Conservation (phyloP, 2,329 filamentous ascomycete species). For the Sclerotinia minor region DNA sequence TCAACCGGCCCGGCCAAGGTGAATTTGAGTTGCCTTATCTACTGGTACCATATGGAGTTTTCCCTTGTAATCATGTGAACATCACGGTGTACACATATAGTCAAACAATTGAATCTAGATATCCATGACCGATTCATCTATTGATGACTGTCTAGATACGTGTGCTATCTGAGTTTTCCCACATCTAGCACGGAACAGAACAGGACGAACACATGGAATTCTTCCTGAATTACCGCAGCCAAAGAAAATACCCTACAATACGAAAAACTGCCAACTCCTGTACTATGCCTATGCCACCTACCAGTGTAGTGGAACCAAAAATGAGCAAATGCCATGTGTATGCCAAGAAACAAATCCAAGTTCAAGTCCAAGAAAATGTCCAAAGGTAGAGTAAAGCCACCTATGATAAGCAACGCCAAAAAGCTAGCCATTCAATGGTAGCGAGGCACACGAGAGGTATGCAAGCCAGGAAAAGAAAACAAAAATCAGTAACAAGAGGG, state of each 20-base stretch:
- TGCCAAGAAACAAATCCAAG: constrained; percentile 21
- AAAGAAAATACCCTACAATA: constrained; percentile 2
- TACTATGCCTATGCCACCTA: constrained; percentile 9
- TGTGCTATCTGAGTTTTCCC: neutral
- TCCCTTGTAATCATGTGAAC: neutral
- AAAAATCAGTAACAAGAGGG: constrained; percentile 16
- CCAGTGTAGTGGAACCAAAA: neutral
- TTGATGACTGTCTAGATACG: neutral
- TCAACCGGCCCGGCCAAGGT: neutral
- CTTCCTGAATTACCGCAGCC: neutral
- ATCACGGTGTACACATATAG: neutral
- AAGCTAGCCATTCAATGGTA: constrained; percentile 12
- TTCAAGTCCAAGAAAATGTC: constrained; percentile 20
- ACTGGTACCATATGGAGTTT: too few relatives aligned
- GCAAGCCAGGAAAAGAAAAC: neutral
- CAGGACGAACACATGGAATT: neutral
- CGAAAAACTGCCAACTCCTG: constrained; percentile 16
- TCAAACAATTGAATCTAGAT: neutral
- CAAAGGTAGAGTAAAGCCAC: neutral
- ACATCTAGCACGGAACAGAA: neutral
- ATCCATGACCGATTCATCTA: constrained; percentile 1
- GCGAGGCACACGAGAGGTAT: neutral
- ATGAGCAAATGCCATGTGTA: constrained; percentile 14
- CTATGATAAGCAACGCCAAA: neutral
- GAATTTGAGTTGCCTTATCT: neutral